These are phyloP conservation scores for Pestalotiopsis sp. DNA, from an alignment of 2,329 filamentous ascomycete genomes.

Conservation along the genomic window DNA sequence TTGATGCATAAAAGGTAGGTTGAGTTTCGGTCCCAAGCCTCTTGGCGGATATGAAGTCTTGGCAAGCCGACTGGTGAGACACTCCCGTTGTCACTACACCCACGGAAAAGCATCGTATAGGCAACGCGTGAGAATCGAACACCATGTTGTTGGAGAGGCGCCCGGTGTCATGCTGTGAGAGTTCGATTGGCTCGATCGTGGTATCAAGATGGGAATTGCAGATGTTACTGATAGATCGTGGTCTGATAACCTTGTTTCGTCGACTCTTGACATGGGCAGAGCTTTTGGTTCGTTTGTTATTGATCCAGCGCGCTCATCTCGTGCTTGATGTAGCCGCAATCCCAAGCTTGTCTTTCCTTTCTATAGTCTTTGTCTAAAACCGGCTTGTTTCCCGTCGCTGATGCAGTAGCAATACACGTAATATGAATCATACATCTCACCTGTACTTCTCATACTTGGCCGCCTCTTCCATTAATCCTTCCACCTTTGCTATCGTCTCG, in stretches of 20 bases:
- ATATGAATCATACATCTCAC: constrained; percentile 22
- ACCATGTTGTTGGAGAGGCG: no score
- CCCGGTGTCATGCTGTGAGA: no score
- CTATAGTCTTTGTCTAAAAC: neutral
- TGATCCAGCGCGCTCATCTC: neutral
- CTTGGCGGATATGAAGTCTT: neutral
- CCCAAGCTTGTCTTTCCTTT: neutral
- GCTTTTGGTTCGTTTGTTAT: no score
- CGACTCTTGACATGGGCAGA: no score
- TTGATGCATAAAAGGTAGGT: neutral
- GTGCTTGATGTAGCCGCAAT: neutral
- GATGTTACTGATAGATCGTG: no score
- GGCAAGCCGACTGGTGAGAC: neutral
- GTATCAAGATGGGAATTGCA: no score
- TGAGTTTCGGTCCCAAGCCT: neutral
- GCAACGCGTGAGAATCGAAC: neutral
- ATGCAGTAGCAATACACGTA: neutral
- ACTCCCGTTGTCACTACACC: neutral
- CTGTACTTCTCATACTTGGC: constrained; percentile 57
- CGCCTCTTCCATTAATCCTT: constrained; percentile 67
- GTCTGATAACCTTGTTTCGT: no score
- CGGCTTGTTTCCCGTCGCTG: neutral
- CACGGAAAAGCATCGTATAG: neutral
- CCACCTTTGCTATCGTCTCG: constrained; percentile 66
- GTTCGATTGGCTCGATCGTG: no score